phyloP scores from a whole-genome alignment of 495 filamentous ascomycete species.

The Tuber indicum region DNA sequence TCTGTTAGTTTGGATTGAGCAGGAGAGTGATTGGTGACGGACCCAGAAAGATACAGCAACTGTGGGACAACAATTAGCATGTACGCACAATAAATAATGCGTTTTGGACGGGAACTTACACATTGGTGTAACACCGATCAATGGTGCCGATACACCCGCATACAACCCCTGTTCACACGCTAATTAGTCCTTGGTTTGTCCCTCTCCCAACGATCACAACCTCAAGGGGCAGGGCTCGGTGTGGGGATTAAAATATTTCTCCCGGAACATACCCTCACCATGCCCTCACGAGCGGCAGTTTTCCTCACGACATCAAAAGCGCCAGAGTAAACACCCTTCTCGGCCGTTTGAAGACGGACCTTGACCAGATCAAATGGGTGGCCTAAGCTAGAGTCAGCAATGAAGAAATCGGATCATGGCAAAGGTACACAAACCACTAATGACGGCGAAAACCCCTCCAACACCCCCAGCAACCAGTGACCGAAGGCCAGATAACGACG shows the following conservation, averaged over 20 bases:
- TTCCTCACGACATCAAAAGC: constrained; percentile 88
- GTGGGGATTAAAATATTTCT: background rate
- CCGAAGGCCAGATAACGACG: constrained; percentile 53
- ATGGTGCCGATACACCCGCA: constrained; percentile 90
- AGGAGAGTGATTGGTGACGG: background rate
- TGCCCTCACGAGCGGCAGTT: constrained; percentile 78
- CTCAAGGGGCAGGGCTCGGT: background rate
- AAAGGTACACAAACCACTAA: constrained; percentile 43
- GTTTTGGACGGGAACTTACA: constrained; percentile 57
- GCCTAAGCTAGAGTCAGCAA: constrained; percentile 50
- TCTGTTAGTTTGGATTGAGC: background rate
- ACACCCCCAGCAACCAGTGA: constrained; percentile 86
- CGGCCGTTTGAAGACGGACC: constrained; percentile 91
- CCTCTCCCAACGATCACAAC: background rate
- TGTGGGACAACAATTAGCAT: constrained; percentile 42
- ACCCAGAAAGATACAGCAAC: constrained; percentile 96
- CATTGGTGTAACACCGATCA: constrained; percentile 97
- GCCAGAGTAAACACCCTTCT: constrained; percentile 81
- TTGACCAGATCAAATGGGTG: constrained; percentile 98
- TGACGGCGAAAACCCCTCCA: constrained; percentile 85
- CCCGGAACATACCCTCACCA: constrained; percentile 52
- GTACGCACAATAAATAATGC: background rate
- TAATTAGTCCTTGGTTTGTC: constrained; percentile 9
- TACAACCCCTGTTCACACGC: constrained; percentile 61
- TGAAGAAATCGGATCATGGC: background rate